A percentile compares a stretch with the other conserved stretches of the same genome.
phyloP scores from a whole-genome alignment of 1,139 yeast genomes.

The Scheffersomyces titani region DNA sequence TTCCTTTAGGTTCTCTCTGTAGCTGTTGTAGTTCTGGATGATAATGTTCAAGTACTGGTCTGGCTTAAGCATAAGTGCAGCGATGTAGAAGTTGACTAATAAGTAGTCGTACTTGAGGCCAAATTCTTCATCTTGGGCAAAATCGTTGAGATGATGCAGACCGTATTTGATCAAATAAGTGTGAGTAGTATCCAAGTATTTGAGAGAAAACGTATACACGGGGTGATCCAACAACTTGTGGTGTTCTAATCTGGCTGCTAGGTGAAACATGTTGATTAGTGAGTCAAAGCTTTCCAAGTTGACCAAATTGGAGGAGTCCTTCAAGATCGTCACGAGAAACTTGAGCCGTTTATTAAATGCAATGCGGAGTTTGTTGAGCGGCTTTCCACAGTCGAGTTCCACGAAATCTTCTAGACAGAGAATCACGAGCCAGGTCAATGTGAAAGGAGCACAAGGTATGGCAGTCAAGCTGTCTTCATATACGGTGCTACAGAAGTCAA shows the following conservation, averaged over 20 bases:
- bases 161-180: conserved; percentile 20
- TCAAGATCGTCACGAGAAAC: conserved; percentile 34
- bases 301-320: conserved; percentile 33
- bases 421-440: conserved; percentile 36
- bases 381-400: conserved; percentile 26
- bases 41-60: conserved; percentile 30
- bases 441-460: conserved; percentile 26
- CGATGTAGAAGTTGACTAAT: conserved; percentile 40
- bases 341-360: conserved; percentile 37
- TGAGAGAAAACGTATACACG: conserved; percentile 42
- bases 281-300: conserved; percentile 47
- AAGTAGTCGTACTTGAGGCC: conserved; percentile 24
- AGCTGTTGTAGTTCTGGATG: conserved; percentile 24
- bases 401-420: conserved; percentile 39
- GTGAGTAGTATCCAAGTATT: conserved; percentile 40
- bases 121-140: conserved; percentile 6
- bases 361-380: conserved; percentile 27
- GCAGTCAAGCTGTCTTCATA: conserved; percentile 30
- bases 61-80: conserved; percentile 45
- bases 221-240: conserved; percentile 32
- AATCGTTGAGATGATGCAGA: conserved; percentile 4
- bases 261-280: conserved; percentile 40
- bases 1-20: conserved; percentile 30
- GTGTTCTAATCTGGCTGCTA: conserved; percentile 40
- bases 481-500: conserved; percentile 32